Evolutionary conservation across 495 filamentous ascomycete genomes (phyloP).

Genomic region (Tuber calosporum): DNA sequence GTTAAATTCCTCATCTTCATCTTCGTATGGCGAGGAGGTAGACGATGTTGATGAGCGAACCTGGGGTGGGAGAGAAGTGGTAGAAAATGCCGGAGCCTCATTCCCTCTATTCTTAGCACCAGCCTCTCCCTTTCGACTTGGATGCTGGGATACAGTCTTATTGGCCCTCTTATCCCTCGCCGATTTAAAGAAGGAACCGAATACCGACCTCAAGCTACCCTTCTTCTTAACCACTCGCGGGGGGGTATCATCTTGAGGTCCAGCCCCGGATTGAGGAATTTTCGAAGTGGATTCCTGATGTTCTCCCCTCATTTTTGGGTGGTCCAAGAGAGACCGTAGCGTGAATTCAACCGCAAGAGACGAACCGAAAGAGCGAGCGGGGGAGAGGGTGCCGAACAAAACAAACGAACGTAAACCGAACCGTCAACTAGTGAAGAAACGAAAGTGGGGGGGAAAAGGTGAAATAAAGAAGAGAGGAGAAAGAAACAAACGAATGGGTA

Average conservation of each 20-base stretch:
- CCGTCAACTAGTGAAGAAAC: constrained; percentile 14
- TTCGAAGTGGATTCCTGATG: neutral
- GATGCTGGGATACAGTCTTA: constrained; percentile 1
- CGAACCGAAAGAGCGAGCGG: neutral
- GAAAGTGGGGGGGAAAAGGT: constrained; percentile 14
- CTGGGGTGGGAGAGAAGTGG: constrained; percentile 28
- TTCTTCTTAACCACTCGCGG: constrained; percentile 26
- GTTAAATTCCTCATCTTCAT: constrained; percentile 20
- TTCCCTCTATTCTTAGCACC: constrained; percentile 9
- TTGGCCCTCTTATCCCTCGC: constrained; percentile 14
- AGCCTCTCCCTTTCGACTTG: constrained; percentile 12
- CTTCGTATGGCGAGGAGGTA: constrained; percentile 9
- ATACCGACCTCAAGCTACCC: constrained; percentile 33
- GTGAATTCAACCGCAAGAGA: neutral
- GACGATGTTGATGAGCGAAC: neutral
- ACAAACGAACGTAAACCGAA: constrained; percentile 9
- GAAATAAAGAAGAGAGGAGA: constrained; percentile 13
- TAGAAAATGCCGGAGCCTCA: constrained; percentile 19
- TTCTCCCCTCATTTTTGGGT: neutral
- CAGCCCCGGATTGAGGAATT: neutral
- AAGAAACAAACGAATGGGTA: constrained; percentile 11
- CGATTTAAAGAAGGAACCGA: constrained; percentile 32
- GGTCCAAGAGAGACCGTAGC: neutral
- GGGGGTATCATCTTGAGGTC: neutral
- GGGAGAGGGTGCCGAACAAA: constrained; percentile 22